Conservation (phyloP, 495 filamentous ascomycete species). For the Penicillium cosmopolitanum region DNA sequence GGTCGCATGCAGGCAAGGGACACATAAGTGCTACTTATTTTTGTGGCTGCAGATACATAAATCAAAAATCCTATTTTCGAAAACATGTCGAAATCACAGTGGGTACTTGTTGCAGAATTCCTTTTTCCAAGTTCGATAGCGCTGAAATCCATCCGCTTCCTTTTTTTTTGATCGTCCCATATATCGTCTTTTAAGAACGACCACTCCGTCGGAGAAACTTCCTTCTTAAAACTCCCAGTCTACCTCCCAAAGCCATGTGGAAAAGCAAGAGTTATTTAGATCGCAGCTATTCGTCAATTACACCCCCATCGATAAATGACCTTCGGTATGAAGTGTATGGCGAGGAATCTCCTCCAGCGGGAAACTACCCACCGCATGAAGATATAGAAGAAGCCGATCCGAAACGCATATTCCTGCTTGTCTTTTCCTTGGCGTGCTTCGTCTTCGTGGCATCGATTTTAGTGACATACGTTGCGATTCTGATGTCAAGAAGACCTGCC, state of each 20-base stretch:
- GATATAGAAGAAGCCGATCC: not conserved
- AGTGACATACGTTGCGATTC: not conserved
- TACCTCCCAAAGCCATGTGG: conserved; percentile 5
- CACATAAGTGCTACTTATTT: not conserved
- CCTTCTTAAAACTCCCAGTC: not conserved
- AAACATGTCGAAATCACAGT: not conserved
- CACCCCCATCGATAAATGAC: not conserved
- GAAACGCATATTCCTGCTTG: not conserved
- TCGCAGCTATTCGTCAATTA: conserved; percentile 12
- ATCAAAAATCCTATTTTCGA: not conserved
- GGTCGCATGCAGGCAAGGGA: conserved; percentile 1
- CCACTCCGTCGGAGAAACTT: not conserved
- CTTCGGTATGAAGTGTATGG: not conserved
- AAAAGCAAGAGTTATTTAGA: conserved; percentile 15
- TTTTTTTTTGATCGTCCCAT: not conserved
- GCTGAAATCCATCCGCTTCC: not conserved
- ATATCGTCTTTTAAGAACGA: not conserved
- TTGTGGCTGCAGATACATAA: not conserved
- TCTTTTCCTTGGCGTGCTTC: not conserved
- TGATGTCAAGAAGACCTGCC: not conserved
- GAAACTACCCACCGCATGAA: not conserved
- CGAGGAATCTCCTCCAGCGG: not conserved
- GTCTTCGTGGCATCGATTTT: not conserved
- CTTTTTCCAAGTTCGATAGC: conserved; percentile 1
- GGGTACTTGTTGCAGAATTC: not conserved